Conservation (phyloP, 306 rosid genomes). For the Mimosa bimucronata region DNA sequence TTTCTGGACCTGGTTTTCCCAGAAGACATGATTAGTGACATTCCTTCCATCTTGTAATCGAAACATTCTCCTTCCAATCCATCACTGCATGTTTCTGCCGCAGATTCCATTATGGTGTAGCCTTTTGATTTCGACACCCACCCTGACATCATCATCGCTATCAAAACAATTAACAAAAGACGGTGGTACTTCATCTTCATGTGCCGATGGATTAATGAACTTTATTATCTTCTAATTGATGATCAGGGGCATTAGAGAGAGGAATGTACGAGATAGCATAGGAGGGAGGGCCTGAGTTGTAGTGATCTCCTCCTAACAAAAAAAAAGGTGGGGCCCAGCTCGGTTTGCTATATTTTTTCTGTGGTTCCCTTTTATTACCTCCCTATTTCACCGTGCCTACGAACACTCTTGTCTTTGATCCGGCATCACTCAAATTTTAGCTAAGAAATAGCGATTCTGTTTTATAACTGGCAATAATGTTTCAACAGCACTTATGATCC, state of each 20-base stretch:
- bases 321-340: no score
- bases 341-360: not conserved
- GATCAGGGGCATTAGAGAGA: no score
- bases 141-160: constrained; percentile 7
- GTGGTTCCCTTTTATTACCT: constrained; percentile 10
- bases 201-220: no score
- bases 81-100: constrained; percentile 14
- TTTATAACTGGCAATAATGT: not conserved
- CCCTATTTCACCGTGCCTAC: not conserved
- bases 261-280: no score
- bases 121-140: constrained; percentile 14
- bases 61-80: constrained; percentile 39
- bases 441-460: constrained; percentile 30
- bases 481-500: not conserved
- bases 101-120: not conserved
- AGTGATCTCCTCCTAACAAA: no score
- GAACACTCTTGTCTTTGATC: not conserved
- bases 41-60: constrained; percentile 34
- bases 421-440: not conserved
- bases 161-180: constrained; percentile 3
- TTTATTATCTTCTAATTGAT: no score
- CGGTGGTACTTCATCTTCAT: not conserved
- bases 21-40: constrained; percentile 35
- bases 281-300: no score
- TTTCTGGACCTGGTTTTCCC: constrained; percentile 26